These are phyloP conservation scores for Mucor irregularis DNA, from an alignment of 371 early-diverging fungal species.

Conservation along the genomic window DNA sequence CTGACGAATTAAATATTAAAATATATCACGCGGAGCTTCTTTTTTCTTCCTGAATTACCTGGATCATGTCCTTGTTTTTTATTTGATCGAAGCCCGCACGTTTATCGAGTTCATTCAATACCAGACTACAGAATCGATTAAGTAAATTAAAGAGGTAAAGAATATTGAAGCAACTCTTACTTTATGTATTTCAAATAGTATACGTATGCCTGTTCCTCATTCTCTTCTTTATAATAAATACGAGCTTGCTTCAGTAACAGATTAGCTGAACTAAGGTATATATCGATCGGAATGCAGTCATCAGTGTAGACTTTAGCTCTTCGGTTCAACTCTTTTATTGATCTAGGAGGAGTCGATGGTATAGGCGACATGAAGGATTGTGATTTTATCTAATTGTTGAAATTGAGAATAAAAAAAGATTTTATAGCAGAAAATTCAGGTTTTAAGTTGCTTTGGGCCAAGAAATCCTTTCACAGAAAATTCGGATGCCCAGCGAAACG, in stretches of 20 bases:
- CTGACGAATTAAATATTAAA: background rate
- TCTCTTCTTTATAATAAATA: slow-evolving; percentile 49
- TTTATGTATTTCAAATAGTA: slow-evolving; percentile 54
- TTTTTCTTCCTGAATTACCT: background rate
- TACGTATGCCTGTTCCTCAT: slow-evolving; percentile 51
- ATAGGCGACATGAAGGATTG: background rate
- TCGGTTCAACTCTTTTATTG: slow-evolving; percentile 38
- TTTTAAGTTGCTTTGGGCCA: background rate
- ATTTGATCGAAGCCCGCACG: slow-evolving; percentile 40
- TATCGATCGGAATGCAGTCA: slow-evolving; percentile 44
- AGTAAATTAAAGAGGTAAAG: background rate
- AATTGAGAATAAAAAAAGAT: background rate
- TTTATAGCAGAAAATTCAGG: background rate
- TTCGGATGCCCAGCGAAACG: too few relatives aligned
- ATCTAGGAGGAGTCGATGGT: slow-evolving; percentile 14
- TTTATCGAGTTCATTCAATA: slow-evolving; percentile 49
- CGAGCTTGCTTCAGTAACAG: slow-evolving; percentile 51
- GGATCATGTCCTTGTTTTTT: background rate
- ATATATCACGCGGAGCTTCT: background rate
- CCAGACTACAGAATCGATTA: slow-evolving; percentile 34
- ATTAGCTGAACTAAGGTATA: slow-evolving; percentile 55
- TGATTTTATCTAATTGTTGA: background rate
- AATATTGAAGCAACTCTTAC: slow-evolving; percentile 30
- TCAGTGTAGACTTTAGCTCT: slow-evolving; percentile 36
- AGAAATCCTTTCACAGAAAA: slow-evolving; percentile 13